These are phyloP conservation scores for Leishmania guyanensis DNA, from an alignment of 208 protist genomes.

Conservation along the genomic window DNA sequence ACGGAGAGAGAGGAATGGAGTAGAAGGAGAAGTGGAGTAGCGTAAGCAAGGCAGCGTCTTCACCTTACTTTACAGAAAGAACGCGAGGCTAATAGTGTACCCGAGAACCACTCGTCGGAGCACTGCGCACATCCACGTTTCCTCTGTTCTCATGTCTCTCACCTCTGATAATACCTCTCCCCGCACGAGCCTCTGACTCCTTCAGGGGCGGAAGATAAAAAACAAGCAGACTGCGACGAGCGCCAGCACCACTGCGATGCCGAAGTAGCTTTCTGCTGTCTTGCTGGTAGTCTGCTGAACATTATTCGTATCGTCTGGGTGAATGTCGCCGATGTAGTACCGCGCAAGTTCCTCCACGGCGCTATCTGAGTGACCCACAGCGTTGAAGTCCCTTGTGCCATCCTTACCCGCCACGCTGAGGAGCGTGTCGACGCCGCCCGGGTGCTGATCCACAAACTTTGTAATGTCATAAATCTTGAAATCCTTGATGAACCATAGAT, in stretches of 20 bases:
- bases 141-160: background rate
- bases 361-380: constrained; percentile 71
- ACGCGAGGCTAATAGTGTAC: background rate
- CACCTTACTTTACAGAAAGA: background rate
- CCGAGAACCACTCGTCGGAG: background rate
- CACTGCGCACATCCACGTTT: background rate
- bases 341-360: constrained; percentile 69
- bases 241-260: constrained; percentile 42
- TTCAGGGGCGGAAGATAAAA: constrained; percentile 58
- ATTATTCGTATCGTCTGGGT: constrained; percentile 56
- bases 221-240: constrained; percentile 50
- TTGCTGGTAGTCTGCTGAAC: constrained; percentile 30
- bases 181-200: background rate
- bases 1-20: background rate
- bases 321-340: constrained; percentile 81
- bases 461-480: constrained; percentile 89
- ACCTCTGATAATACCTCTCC: background rate
- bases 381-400: constrained; percentile 83
- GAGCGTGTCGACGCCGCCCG: constrained; percentile 89
- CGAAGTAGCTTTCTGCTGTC: constrained; percentile 41
- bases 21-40: background rate
- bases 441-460: constrained; percentile 86
- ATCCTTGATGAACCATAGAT: constrained; percentile 87
- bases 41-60: background rate
- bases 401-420: constrained; percentile 84